Evolutionary conservation across 495 filamentous ascomycete genomes (phyloP), one percentile per base, ranked within the genome.

Genomic region (Trypethelium eluteriae): DNA sequence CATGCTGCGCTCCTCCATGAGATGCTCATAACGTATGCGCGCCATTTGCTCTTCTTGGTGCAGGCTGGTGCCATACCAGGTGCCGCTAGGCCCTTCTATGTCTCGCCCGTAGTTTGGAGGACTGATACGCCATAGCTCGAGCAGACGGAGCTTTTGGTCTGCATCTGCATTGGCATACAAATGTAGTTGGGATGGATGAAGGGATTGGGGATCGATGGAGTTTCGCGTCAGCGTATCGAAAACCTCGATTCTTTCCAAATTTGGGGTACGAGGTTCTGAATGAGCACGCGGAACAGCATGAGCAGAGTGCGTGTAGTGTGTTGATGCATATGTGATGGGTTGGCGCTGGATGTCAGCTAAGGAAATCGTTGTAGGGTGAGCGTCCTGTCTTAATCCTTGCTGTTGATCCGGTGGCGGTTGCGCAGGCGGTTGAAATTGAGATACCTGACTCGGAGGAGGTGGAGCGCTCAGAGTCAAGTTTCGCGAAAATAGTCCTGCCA

Each of bases 71-170:
- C 66, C 62, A 18, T 62, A 68, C 73, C 74, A 75, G 46, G 50
- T 72, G 46, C 65, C 68, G 57, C 11, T 70, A 64, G 63, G 64
- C 7, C 25, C 53, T 6, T 67, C 47, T 65, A 70, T 62, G 62
- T 49, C 68, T 64, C 41, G 41, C 14, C 5, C 63, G 62, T 70
- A 69, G 16, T 44, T 64, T 1, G 75, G 77, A 14, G 77, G 77
- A 25, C 71, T 67, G 34, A 77, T 77, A 46, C 75, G 71, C 77
- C 77, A 79, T 3, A 79, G 72, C 67, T 79, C 77, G 4, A 79
- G 69, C 14, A 79, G 71, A 1, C 77, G 70, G 38, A 74, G 69
- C 50, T 72, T 74, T 68, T 78, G 76, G 66, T 76, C 75, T 39
- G 72, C 65, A 66, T 75, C 70, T 62, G 76, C 72, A 63, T 76